phyloP scores from a whole-genome alignment of 2,329 filamentous ascomycete species.

The Aspergillus sp. region DNA sequence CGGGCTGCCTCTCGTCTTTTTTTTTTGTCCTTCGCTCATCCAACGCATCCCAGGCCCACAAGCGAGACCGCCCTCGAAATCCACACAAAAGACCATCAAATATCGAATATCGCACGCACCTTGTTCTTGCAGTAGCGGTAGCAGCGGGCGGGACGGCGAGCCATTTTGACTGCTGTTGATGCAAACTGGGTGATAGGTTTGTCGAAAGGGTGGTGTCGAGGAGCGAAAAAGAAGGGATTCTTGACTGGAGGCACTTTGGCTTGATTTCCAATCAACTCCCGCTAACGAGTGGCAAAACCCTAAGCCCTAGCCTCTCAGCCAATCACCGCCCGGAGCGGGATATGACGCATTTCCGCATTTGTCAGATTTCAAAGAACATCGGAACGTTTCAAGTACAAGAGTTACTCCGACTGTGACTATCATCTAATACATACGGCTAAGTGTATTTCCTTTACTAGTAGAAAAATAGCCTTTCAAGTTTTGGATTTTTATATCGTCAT shows the following conservation, averaged over 20 bases:
- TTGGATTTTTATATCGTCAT: constrained; percentile 23
- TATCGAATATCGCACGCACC: constrained; percentile 58
- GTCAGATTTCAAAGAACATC: constrained; percentile 15
- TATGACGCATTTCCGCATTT: constrained; percentile 21
- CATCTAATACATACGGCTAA: not conserved
- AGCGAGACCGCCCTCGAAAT: constrained; percentile 23
- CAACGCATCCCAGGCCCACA: constrained; percentile 23
- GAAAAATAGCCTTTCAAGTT: constrained; percentile 14
- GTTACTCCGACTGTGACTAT: not conserved
- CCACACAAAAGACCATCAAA: constrained; percentile 25
- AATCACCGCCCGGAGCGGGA: constrained; percentile 21
- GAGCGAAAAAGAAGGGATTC: constrained; percentile 31
- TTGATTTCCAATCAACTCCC: constrained; percentile 46
- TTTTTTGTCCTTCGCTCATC: constrained; percentile 9
- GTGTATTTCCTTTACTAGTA: not conserved
- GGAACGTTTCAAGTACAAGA: constrained; percentile 9
- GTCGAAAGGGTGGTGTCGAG: constrained; percentile 37
- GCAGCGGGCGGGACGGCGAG: constrained; percentile 97
- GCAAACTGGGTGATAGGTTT: constrained; percentile 42
- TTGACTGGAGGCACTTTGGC: constrained; percentile 28
- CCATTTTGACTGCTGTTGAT: constrained; percentile 78
- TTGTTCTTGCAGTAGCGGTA: constrained; percentile 99
- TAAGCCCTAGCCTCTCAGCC: constrained; percentile 40
- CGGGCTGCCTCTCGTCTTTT: not conserved
- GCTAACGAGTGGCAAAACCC: constrained; percentile 44